Evolutionary conservation across 805 yeast genomes (phyloP).

Genomic region (Nakazawaea sp.): DNA sequence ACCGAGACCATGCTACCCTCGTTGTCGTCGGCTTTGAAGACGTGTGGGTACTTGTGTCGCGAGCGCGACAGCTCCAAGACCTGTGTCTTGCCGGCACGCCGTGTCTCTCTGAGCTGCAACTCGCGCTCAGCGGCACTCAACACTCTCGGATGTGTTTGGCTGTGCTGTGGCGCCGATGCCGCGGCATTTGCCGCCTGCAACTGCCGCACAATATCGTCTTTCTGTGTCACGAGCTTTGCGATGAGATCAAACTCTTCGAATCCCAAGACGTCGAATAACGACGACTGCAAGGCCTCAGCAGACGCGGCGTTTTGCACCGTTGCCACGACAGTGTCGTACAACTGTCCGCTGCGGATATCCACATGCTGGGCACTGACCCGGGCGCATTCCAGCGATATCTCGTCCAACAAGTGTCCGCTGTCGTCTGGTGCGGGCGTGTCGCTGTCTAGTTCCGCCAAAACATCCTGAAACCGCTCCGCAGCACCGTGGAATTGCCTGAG

Average conservation of each 20-base stretch:
- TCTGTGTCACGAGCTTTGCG: conserved; percentile 48
- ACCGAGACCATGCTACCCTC: conserved; percentile 60
- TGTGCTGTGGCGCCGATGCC: not conserved
- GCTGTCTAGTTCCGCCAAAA: conserved; percentile 11
- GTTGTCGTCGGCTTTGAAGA: conserved; percentile 63
- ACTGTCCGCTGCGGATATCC: conserved; percentile 13
- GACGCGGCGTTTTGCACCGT: conserved; percentile 29
- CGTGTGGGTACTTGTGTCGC: conserved; percentile 73
- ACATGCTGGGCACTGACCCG: conserved; percentile 17
- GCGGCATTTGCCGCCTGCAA: not conserved
- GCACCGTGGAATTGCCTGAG: conserved; percentile 26
- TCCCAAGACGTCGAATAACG: conserved; percentile 75
- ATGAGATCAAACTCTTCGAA: conserved; percentile 81
- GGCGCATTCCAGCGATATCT: conserved; percentile 21
- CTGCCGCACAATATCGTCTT: conserved; percentile 17
- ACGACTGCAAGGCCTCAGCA: conserved; percentile 62
- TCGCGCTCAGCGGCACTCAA: conserved; percentile 51
- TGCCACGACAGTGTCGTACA: conserved; percentile 23
- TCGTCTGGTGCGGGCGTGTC: conserved; percentile 4
- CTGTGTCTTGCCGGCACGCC: conserved; percentile 39
- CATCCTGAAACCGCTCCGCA: conserved; percentile 15
- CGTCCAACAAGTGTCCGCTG: conserved; percentile 2
- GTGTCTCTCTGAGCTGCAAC: conserved; percentile 44
- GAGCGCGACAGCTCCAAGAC: conserved; percentile 38
- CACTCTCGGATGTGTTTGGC: conserved; percentile 17